Base-by-base conservation (phyloP, 2,329 filamentous ascomycete species). In the Amauroascus niger region DNA sequence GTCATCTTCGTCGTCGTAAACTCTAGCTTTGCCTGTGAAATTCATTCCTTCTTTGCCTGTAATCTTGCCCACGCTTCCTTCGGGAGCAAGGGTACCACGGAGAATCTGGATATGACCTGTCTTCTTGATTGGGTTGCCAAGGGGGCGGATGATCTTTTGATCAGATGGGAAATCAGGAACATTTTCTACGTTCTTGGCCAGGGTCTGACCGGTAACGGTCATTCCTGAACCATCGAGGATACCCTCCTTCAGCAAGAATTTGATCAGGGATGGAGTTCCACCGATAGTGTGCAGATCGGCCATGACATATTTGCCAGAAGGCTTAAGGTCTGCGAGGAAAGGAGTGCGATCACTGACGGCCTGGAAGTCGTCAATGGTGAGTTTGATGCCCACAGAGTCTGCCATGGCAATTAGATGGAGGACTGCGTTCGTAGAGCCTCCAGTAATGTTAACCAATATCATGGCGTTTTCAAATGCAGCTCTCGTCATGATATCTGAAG, bases 331-430 rank as follows among this genome's bases (percentile, higher is more conserved):
- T 7, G 87, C 87, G 22, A 93, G 77, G 76, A 89, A 85, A 20
- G 87, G 87, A 16, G 79, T 88, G 47, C 82, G 80, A 73, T 93
- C 83, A 0, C 86, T 88, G 48, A 91, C 85, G 61, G 78, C 74
- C 73, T 93, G 87, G 80, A 91, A 91, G 71, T 93, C 87, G 62
- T 93, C 87, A 56, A 93, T 84, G 45, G 84, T 88, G 53, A 93
- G 79, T 69, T 88, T 86, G 67, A 93, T 79, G 62, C 86, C 87
- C 20, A 88, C 86, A 5, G 84, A 79, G 71, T 91, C 84, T 57
- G 87, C 87, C 54, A 91, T 89, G 63, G 87, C 87, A 65, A 93
- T 87, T 46, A 93, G 71, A 69, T 93, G 87, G 44, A 93, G 80
- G 33, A 93, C 87, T 37, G 87, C 87, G 69, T 93, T 93, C 59